Base-by-base conservation (phyloP, 139 green algal genomes). In the Chlorella ohadii region DNA sequence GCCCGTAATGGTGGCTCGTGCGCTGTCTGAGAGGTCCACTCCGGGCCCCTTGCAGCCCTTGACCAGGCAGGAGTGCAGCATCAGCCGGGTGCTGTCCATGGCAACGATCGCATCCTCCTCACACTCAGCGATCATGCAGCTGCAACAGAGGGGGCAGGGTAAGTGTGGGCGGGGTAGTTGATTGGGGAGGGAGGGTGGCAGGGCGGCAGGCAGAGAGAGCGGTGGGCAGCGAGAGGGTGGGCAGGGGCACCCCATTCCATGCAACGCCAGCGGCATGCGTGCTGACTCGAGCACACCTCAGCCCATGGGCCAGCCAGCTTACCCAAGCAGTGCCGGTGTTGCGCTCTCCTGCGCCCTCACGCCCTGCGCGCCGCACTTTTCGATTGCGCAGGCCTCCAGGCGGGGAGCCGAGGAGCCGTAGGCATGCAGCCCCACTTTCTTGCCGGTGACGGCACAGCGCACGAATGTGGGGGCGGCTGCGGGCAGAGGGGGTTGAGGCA, bases 51-150 rank as follows among this genome's bases (percentile, higher is more conserved):
- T 85, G 84, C 87, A 91, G 25, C 72, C 47, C 1, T 13, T 44
- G 17, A 95, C 74, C 23, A 11, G 19, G 72, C 86, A 92, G 13
- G 79, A 55, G 2, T 47, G n/a, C 11, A 94, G 39, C 1, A 39
- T 63, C 0, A 85, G 31, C 1, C 44, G 25, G 4, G 87, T 70
- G 28, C 23, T 61, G 33, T 90, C 83, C 79, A 90, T 92, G 34
- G 27, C 87, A 27, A 94, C 86, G 11, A 90, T 77, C 47, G 87
- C 89, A 38, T 95, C 91, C 68, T 92, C 89, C 41, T 78, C 81
- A 70, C 89, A 91, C 55, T 88, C 64, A 28, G 63, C 63, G 1
- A 94, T 31, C 23, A 23, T 23, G 73, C 91, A 93, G 16, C 84
- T 84, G 81, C 63, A 77, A 0, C 82, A 22, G 36, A 27, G 20